Conservation (phyloP, 345 rosid genomes). For the Aquilaria sinensis region DNA sequence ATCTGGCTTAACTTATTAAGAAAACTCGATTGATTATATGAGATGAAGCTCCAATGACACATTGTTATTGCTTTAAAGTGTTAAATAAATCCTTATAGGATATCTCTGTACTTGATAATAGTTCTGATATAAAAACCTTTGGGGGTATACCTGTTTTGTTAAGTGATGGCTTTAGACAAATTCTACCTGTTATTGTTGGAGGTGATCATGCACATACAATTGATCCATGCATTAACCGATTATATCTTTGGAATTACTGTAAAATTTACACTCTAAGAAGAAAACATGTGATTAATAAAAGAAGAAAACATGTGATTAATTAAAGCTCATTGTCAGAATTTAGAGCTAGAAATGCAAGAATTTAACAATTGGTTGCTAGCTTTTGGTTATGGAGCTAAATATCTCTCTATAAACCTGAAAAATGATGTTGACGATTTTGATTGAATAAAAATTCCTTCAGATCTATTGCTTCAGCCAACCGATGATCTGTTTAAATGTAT, state of each 20-base stretch:
- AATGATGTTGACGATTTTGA: neutral
- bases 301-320: neutral
- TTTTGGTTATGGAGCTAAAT: neutral
- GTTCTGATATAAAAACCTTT: neutral
- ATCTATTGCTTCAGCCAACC: too few species aligned
- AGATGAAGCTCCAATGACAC: neutral
- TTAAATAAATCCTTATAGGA: neutral
- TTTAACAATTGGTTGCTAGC: neutral
- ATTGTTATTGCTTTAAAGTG: too few species aligned
- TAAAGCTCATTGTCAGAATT: neutral
- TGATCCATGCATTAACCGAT: neutral
- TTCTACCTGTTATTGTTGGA: neutral
- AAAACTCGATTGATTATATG: neutral
- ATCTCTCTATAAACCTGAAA: too few species aligned
- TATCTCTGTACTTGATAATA: neutral
- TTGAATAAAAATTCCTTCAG: neutral
- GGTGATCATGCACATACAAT: neutral
- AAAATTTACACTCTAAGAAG: neutral
- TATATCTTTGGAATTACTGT: too few species aligned
- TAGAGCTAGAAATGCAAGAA: neutral
- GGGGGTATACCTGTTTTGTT: neutral
- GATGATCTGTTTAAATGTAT: neutral
- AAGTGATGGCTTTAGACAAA: neutral
- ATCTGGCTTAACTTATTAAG: neutral
- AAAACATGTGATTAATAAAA: too few species aligned